Percentiles rank a stretch among this genome's conserved stretches.
Evolutionary conservation across 1,139 yeast species (phyloP).

Genomic region (Diutina rugosa): DNA sequence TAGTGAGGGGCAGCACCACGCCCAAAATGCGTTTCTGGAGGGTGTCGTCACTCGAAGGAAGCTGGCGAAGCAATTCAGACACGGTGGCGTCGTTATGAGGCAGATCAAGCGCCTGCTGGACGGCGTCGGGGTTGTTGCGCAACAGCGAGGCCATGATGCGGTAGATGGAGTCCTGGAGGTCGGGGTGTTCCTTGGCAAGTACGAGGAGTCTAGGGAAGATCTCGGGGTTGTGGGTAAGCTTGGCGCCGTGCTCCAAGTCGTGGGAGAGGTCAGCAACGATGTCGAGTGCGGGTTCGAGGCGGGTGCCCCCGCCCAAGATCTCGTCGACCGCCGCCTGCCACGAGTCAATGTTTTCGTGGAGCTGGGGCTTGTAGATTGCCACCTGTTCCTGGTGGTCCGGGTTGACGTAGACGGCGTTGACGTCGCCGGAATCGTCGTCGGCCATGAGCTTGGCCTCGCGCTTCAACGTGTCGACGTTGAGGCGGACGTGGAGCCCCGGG

Average conservation of each 20-base stretch:
- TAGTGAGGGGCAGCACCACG: slow-evolving; percentile 28
- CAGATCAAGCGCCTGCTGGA: slow-evolving; percentile 14
- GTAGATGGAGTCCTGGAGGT: slow-evolving; percentile 30
- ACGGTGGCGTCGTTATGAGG: background rate
- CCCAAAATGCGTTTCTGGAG: slow-evolving; percentile 37
- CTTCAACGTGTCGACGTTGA: slow-evolving; percentile 54
- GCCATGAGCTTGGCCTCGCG: slow-evolving; percentile 54
- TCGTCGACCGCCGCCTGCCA: slow-evolving; percentile 16
- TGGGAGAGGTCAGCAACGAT: slow-evolving; percentile 47
- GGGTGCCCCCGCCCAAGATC: slow-evolving; percentile 6
- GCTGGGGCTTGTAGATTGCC: background rate
- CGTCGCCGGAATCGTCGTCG: slow-evolving; percentile 8
- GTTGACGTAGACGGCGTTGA: background rate
- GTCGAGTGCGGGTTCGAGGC: slow-evolving; percentile 16
- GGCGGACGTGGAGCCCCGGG: slow-evolving; percentile 61
- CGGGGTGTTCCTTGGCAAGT: background rate
- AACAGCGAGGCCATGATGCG: slow-evolving; percentile 45
- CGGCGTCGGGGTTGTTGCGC: slow-evolving; percentile 64
- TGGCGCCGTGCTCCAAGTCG: slow-evolving; percentile 50
- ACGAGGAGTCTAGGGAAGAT: slow-evolving; percentile 11
- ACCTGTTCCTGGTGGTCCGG: background rate
- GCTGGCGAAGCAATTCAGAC: background rate
- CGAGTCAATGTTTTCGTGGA: background rate
- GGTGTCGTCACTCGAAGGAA: slow-evolving; percentile 9
- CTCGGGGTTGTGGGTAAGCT: slow-evolving; percentile 14